Base-by-base conservation (phyloP, 2,329 filamentous ascomycete species). In the Pseudofabraea citricarpa region DNA sequence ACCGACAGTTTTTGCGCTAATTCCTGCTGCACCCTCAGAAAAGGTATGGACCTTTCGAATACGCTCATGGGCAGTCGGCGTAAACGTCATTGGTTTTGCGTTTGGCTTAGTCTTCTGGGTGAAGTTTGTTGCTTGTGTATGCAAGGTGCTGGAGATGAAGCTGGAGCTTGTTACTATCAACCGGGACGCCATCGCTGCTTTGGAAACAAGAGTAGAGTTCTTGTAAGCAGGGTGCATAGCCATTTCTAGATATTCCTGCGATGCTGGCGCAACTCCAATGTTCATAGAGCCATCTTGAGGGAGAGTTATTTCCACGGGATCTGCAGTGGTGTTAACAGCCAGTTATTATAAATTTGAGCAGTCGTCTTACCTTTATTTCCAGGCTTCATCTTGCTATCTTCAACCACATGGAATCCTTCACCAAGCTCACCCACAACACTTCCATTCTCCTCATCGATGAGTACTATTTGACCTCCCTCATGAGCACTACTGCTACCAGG, bases 361-460 rank as follows among this genome's bases (percentile, higher is more conserved):
- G 4, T 6, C 16, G 7, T 5, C 74, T 61, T 71, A 95, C 90
- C 87, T 75, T 98, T 97, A 5, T 87, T 91, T n/a, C 93, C 93
- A 13, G 85, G 82, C 61, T 85, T 81, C 49, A 98, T 74, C 40
- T 74, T 75, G 21, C 79, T 72, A 52, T 90, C 80, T 59, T 96
- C 90, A 13, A 91, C 73, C 15, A 95, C 77, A 52, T 90, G 73
- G 58, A 88, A 91, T 15, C 84, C 85, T 45, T 91, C 85, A 45
- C 85, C 81, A 49, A 98, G 71, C 68, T 98, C 91, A 36, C 93
- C 93, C 21, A 98, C 87, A 7, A 98, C 87, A 56, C 88, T 94
- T 41, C 93, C 93, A 66, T 98, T 87, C 62, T 97, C 91, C 65
- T 98, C 93, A 59, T 98, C 90, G 13, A 98, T 74, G 8, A 98